Base-by-base conservation (phyloP, 2,329 filamentous ascomycete genomes). In the Aspergillus eucalypticola region DNA sequence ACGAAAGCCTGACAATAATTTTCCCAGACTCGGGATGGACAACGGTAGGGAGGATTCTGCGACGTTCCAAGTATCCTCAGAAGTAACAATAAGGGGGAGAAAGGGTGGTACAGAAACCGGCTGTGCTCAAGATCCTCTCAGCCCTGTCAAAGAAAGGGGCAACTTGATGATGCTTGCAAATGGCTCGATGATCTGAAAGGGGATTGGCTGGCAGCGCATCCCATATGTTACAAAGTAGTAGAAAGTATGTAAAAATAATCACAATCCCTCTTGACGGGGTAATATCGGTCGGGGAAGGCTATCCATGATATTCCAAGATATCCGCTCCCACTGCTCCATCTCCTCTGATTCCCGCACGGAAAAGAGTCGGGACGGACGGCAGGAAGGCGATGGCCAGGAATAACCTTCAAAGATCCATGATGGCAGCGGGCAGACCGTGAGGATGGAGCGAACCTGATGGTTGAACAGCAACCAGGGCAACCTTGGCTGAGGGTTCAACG, bases 191-290 rank as follows among this genome's bases (percentile, higher is more conserved):
- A 21, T 38, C 29, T 44, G 38, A 10, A 19, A 19, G 15, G 13
- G 42, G 54, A 56, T 56, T 56, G 54, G 54, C 54, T 50, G 25
- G 42, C 17, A 39, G 15, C 13, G 39, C 51, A 54, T 53, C 35
- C 35, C 50, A 41, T 57, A 29, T 27, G 50, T 13, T 19, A 19
- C 11, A 39, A n/a, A 21, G 19, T 44, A 44, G 32, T 15, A 44
- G 32, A 35, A 35, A 35, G 32, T 35, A 35, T 35, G 11, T 11
- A 35, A 35, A 35, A 15, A 35, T 35, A 35, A 35, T 35, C 32
- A 13, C 10, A 35, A 13, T 35, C 29, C 29, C 10, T 35, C 10
- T 11, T 13, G 41, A 21, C 17, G 41, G 41, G 19, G 19, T 19
- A 44, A 44, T 44, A 19, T 35, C 57, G 44, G 52, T 55, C 38